Evolutionary conservation across 352 stramenopile genomes (phyloP), one percentile per base, ranked within the genome.

Genomic region (Phytophthora chlamydospora): DNA sequence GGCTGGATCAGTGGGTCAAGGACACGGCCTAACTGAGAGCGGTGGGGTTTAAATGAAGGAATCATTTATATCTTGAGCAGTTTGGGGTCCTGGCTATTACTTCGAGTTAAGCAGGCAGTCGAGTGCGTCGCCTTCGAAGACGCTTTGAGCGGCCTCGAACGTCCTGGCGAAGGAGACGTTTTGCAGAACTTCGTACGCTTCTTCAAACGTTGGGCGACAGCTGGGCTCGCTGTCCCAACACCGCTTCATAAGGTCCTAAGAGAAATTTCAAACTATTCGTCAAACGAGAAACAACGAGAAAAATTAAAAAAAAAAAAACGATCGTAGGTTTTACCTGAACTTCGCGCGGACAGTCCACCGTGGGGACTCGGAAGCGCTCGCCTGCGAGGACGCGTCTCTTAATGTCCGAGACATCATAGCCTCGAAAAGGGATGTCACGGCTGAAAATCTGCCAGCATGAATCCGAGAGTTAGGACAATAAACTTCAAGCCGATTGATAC

Each of bases 301-400:
- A 16, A 47, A 41, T 52, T 16, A 36, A 9, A 43, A 8, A 24
- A 33, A 62, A 21, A 19, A 42, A 31, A 29, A 36, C 52, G 66
- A 8, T 11, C 11, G 13, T 61, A 51, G 21, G 45, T 12, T 44
- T 29, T 64, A 86, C 67, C 62, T 88, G 78, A 19, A 80, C 91
- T 29, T 76, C 44, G 13, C 69, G 60, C 0, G 83, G 84, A 17
- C 79, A 91, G 51, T 95, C 83, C 24, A 88, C 64, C 7, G 83
- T 90, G 29, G 85, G 85, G n/a, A 96, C 57, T 9, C 73, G 66
- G 33, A 92, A 88, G n/a, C 88, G 75, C 32, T 93, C 83, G 16
- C 86, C 88, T 4, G 62, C 66, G 13, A 95, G 44, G 13, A 97
- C 89, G 49, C 83, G 84, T 19, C 72, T 68, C 14, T 75, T 75